Base-by-base conservation (phyloP, 2,329 filamentous ascomycete species). In the Penicillium sp. region DNA sequence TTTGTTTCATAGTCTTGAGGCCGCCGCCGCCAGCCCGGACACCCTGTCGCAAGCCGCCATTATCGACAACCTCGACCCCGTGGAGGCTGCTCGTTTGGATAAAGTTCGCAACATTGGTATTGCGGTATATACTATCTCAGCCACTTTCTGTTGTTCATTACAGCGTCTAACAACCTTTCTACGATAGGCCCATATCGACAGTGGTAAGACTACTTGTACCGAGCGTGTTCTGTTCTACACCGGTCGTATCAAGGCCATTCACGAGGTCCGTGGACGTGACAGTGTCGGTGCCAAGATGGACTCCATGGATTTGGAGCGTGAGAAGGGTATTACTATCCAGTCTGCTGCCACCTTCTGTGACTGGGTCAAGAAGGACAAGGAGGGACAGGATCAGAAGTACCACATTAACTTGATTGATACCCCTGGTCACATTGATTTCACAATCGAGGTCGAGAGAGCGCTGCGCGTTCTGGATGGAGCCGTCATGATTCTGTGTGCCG, bases 401-500 rank as follows among this genome's bases (percentile, higher is more conserved):
- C 93, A 99, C 76, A 88, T 99, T 82, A 99, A 99, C 78, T 82
- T 99, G 82, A 99, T 99, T 72, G 95, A 99, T 76, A 99, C 95
- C 0, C 95, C 95, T 3, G 95, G 95, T 44, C 95, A 99, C 79
- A 98, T 99, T 71, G 95, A 99, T 76, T 99, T 99, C 74, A 99
- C 95, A 14, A 98, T 99, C 64, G 95, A 99, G 78, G 95, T 99
- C 47, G 95, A 99, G 81, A 86, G 95, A 75, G 95, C 95, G 57
- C 80, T 99, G 73, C 87, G 95, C 75, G 95, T 99, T 59, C 84
- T 99, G 43, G 95, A 99, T 72, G 95, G 95, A 63, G 95, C 95
- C 55, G 92, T 97, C 73, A 96, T 99, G 93, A 96, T 99, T 76
- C 83, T 99, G 55, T 99, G 95, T 74, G 95, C 95, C 61, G 95